Evolutionary conservation across 1,284 basidiomycete species (phyloP).

Genomic region (Pascua sp.): DNA sequence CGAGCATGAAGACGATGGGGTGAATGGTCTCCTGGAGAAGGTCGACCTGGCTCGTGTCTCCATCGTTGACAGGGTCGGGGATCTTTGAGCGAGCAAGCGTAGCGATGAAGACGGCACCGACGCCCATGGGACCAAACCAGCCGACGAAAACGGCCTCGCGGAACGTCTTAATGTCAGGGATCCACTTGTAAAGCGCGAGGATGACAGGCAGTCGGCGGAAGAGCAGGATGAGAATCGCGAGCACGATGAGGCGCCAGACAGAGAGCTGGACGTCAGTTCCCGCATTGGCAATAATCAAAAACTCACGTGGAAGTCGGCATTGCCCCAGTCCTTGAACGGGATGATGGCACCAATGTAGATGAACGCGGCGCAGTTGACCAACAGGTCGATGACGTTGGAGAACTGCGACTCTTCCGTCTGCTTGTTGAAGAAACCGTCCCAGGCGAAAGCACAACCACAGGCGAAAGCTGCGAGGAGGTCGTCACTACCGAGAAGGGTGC

Average conservation of each 20-base stretch:
- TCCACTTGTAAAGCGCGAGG: slow-evolving; percentile 76
- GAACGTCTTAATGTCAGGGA: slow-evolving; percentile 89
- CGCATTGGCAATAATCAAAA: slow-evolving; percentile 15
- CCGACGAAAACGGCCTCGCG: slow-evolving; percentile 75
- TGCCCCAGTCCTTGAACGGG: slow-evolving; percentile 75
- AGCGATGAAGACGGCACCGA: slow-evolving; percentile 84
- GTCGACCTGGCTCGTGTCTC: slow-evolving; percentile 58
- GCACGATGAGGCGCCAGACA: slow-evolving; percentile 76
- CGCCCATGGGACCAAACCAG: slow-evolving; percentile 85
- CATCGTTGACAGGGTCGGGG: slow-evolving; percentile 55
- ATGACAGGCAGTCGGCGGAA: slow-evolving; percentile 80
- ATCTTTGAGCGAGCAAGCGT: slow-evolving; percentile 74
- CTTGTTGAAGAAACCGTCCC: slow-evolving; percentile 97
- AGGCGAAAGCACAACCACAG: slow-evolving; percentile 94
- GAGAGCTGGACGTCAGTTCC: slow-evolving; percentile 51
- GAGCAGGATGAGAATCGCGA: slow-evolving; percentile 72
- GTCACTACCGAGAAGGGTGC: slow-evolving; percentile 83
- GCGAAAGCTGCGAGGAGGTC: slow-evolving; percentile 91
- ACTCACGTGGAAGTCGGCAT: slow-evolving; percentile 53
- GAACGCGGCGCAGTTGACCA: slow-evolving; percentile 85
- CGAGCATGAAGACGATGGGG: slow-evolving; percentile 87
- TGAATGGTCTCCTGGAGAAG: slow-evolving; percentile 71
- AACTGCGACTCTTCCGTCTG: slow-evolving; percentile 95
- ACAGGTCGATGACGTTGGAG: slow-evolving; percentile 84
- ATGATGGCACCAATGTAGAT: slow-evolving; percentile 93